phyloP scores from a whole-genome alignment of 768 basidiomycete genomes.

The Pisolithus microcarpus region DNA sequence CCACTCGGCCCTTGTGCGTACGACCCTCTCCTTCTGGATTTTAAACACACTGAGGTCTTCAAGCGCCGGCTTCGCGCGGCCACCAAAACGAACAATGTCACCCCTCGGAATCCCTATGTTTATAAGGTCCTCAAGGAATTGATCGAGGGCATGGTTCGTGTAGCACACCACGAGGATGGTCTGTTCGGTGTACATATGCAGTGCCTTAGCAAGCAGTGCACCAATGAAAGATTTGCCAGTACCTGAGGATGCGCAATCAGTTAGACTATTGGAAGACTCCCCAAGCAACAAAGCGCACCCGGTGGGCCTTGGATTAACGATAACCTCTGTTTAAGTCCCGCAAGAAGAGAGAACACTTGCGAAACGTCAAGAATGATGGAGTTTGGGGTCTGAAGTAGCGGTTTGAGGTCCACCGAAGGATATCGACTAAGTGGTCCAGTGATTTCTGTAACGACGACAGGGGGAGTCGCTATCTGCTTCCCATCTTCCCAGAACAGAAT shows the following conservation, averaged over 20 bases:
- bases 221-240: conserved; percentile 75
- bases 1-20: conserved; percentile 32
- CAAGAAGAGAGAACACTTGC: conserved; percentile 39
- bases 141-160: conserved; percentile 70
- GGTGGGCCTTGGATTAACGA: conserved; percentile 68
- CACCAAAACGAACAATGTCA: conserved; percentile 50
- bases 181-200: conserved; percentile 40
- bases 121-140: conserved; percentile 58
- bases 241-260: conserved; percentile 30
- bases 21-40: conserved; percentile 23
- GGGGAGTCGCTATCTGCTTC: conserved; percentile 7
- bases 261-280: not conserved
- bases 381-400: conserved; percentile 30
- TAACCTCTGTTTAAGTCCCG: conserved; percentile 49
- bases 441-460: conserved; percentile 7
- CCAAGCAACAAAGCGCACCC: conserved; percentile 34
- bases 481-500: conserved; percentile 47
- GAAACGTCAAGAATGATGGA: conserved; percentile 44
- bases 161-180: conserved; percentile 65
- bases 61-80: conserved; percentile 46
- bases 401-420: conserved; percentile 35
- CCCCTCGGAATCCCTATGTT: conserved; percentile 46
- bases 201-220: conserved; percentile 53
- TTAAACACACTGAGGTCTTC: conserved; percentile 38
- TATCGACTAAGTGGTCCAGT: conserved; percentile 25